Conservation (phyloP, 148 eudicot genomes). For the Rheum nobile region DNA sequence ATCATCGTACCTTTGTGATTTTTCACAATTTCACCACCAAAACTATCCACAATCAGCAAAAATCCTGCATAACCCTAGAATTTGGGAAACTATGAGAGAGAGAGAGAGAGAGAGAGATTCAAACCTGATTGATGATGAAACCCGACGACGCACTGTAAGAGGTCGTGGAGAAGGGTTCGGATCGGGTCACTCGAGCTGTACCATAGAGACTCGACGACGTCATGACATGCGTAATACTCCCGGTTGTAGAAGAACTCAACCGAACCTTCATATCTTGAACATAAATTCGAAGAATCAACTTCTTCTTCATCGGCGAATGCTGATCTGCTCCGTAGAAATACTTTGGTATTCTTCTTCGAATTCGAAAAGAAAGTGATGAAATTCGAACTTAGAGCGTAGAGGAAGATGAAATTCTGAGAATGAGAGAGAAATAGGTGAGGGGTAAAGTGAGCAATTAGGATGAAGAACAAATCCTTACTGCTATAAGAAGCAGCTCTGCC, state of each 20-base stretch:
- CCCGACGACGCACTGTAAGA: constrained; percentile 77
- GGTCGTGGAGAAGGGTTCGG: constrained; percentile 58
- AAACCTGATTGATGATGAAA: constrained; percentile 81
- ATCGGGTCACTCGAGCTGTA: constrained; percentile 46
- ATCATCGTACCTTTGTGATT: constrained; percentile 93
- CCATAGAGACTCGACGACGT: constrained; percentile 63
- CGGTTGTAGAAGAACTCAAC: constrained; percentile 50
- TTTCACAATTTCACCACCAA: constrained; percentile 13
- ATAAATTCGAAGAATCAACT: neutral
- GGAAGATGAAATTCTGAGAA: neutral
- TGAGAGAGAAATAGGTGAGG: neutral
- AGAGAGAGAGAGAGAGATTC: neutral
- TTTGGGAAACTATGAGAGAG: neutral
- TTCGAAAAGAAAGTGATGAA: neutral
- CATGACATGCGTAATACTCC: constrained; percentile 77
- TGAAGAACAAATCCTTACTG: no score
- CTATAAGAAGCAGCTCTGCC: no score
- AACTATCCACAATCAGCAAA: neutral
- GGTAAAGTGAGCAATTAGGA: no score
- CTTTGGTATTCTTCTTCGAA: neutral
- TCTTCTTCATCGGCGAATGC: constrained; percentile 17
- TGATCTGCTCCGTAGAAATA: neutral
- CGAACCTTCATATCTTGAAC: constrained; percentile 37
- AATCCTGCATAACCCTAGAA: neutral
- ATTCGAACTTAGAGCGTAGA: neutral